Evolutionary conservation across 495 filamentous ascomycete species (phyloP).

Genomic region (Aspergillus campestris): DNA sequence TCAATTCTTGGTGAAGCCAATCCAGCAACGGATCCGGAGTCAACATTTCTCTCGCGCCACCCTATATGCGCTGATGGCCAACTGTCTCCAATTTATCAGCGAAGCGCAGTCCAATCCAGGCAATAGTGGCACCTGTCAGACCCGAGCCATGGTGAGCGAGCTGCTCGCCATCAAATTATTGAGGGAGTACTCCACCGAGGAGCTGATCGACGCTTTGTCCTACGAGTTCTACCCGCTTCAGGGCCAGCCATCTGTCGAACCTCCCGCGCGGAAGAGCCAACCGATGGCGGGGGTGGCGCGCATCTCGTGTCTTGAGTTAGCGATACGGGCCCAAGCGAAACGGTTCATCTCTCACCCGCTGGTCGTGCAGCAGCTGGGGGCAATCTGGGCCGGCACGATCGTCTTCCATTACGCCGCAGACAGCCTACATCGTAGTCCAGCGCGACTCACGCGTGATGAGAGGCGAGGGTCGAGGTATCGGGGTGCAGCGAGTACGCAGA

Average conservation of each 20-base stretch:
- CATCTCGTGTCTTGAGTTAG: slow-evolving; percentile 82
- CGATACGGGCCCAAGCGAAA: slow-evolving; percentile 84
- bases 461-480: slow-evolving; percentile 15
- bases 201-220: slow-evolving; percentile 82
- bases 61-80: slow-evolving; percentile 83
- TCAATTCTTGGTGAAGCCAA: slow-evolving; percentile 88
- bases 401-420: slow-evolving; percentile 85
- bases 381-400: slow-evolving; percentile 91
- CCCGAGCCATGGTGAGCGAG: slow-evolving; percentile 80
- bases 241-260: slow-evolving; percentile 49
- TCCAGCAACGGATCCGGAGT: slow-evolving; percentile 70
- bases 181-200: slow-evolving; percentile 78
- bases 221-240: slow-evolving; percentile 94
- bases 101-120: slow-evolving; percentile 73
- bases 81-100: slow-evolving; percentile 86
- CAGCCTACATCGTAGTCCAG: slow-evolving; percentile 56
- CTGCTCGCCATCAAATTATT: slow-evolving; percentile 85
- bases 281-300: slow-evolving; percentile 50
- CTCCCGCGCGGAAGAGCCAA: slow-evolving; percentile 22
- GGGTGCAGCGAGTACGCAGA: not conserved
- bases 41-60: slow-evolving; percentile 79
- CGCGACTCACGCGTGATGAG: slow-evolving; percentile 17
- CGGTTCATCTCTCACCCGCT: slow-evolving; percentile 82
- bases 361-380: slow-evolving; percentile 85
- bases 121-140: slow-evolving; percentile 71